phyloP scores from a whole-genome alignment of 2,329 filamentous ascomycete genomes.

The Aquanectria penicillioides region DNA sequence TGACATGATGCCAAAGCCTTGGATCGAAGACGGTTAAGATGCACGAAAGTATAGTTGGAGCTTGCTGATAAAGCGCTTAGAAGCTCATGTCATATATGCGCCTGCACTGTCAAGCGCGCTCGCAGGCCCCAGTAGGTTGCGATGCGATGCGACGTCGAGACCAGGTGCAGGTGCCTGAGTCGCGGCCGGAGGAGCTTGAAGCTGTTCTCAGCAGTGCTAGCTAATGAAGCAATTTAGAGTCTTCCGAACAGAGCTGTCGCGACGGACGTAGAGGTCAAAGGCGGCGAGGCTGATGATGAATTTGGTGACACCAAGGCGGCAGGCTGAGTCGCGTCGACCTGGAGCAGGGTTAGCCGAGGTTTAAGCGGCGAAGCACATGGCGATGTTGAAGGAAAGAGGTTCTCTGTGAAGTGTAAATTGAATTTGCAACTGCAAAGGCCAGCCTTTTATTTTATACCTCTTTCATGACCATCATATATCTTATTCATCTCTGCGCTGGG shows the following conservation, averaged over 20 bases:
- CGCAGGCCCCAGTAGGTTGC: constrained; percentile 9
- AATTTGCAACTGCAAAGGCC: too few relatives aligned
- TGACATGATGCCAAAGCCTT: constrained; percentile 46
- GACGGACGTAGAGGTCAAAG: constrained; percentile 5
- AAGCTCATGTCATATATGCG: constrained; percentile 22
- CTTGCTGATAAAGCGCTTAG: background rate
- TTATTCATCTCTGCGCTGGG: too few relatives aligned
- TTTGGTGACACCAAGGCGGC: constrained; percentile 22
- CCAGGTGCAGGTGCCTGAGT: constrained; percentile 6
- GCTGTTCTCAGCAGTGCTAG: background rate
- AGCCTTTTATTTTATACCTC: background rate
- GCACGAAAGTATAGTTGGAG: too few relatives aligned
- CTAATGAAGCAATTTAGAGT: background rate
- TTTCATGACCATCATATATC: background rate
- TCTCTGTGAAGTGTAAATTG: too few relatives aligned
- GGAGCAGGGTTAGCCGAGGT: constrained; percentile 33
- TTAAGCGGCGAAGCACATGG: constrained; percentile 30
- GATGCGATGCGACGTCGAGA: constrained; percentile 12
- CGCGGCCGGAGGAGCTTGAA: background rate
- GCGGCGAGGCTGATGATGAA: constrained; percentile 17
- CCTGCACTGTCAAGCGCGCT: constrained; percentile 6
- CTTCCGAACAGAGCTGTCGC: background rate
- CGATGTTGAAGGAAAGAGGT: too few relatives aligned
- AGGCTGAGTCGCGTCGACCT: constrained; percentile 28
- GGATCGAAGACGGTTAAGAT: background rate